Conservation (phyloP, 768 basidiomycete genomes). For the Galerina marginata region DNA sequence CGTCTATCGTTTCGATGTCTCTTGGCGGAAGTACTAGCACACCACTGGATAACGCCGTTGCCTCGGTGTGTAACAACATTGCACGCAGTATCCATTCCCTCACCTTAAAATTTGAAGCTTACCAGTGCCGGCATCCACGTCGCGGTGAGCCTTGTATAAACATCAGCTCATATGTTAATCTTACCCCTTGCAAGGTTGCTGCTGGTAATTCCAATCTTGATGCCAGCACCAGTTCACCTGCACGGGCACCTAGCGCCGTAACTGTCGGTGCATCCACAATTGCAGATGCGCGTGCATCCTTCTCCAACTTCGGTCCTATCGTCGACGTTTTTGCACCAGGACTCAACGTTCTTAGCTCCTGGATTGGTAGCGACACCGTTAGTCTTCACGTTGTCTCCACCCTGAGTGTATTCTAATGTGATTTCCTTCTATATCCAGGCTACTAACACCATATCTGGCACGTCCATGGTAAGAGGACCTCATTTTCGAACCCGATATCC, state of each 20-base stretch:
- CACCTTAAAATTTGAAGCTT: slow-evolving; percentile 20
- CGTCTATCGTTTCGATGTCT: slow-evolving; percentile 41
- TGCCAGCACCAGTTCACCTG: slow-evolving; percentile 34
- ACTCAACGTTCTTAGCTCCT: slow-evolving; percentile 31
- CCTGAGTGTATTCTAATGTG: not conserved
- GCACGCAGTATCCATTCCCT: not conserved
- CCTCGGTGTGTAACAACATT: slow-evolving; percentile 16
- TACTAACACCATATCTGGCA: slow-evolving; percentile 30
- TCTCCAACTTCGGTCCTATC: slow-evolving; percentile 41
- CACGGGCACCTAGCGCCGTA: slow-evolving; percentile 34
- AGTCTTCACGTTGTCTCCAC: not conserved
- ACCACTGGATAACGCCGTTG: slow-evolving; percentile 38
- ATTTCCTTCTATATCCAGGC: slow-evolving; percentile 20
- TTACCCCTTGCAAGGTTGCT: slow-evolving; percentile 15
- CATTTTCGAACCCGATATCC: no score
- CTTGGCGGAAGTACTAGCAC: slow-evolving; percentile 37
- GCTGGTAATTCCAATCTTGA: slow-evolving; percentile 36
- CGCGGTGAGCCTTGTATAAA: not conserved
- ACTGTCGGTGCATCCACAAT: slow-evolving; percentile 42
- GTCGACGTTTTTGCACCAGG: slow-evolving; percentile 45
- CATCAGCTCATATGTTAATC: not conserved
- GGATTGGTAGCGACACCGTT: slow-evolving; percentile 26
- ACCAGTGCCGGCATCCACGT: slow-evolving; percentile 34
- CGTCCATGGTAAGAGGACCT: slow-evolving; percentile 11
- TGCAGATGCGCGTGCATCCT: slow-evolving; percentile 31